phyloP scores from a whole-genome alignment of 169 alveolate genomes.

The Toxoplasma gondii region DNA sequence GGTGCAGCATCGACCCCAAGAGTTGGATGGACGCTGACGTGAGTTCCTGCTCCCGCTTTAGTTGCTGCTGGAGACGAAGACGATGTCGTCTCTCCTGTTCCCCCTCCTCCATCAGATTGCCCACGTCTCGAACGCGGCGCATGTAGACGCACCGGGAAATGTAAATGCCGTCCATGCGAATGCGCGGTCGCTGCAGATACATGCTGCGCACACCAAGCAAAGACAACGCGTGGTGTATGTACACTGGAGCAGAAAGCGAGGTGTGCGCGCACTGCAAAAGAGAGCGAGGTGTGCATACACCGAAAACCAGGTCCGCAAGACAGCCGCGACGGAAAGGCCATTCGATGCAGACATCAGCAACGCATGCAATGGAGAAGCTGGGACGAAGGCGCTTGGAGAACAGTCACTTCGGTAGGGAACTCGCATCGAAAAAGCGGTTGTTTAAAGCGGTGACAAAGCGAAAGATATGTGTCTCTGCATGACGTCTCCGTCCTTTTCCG shows the following conservation, averaged over 20 bases:
- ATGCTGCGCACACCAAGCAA: not conserved
- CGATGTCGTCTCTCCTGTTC: constrained; percentile 38
- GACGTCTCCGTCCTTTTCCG: no score
- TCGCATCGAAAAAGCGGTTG: no score
- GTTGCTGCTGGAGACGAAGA: constrained; percentile 51
- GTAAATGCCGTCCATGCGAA: constrained; percentile 57
- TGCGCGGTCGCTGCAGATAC: constrained; percentile 42
- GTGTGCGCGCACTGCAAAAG: no score
- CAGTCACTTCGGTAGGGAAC: no score
- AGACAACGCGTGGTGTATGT: not conserved
- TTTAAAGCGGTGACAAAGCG: no score
- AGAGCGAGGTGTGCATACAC: not conserved
- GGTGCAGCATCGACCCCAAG: not conserved
- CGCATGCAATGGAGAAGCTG: no score
- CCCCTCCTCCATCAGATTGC: constrained; percentile 33
- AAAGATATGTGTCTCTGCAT: no score
- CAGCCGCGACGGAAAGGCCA: not conserved
- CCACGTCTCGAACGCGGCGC: constrained; percentile 48
- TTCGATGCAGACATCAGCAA: no score
- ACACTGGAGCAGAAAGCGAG: not conserved
- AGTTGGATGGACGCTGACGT: not conserved
- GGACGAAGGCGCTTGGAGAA: no score
- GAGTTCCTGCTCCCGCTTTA: constrained; percentile 52
- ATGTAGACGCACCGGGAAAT: constrained; percentile 42
- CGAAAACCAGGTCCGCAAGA: not conserved